Percentiles rank a stretch among this genome's conserved stretches.
phyloP scores from a whole-genome alignment of 2,329 filamentous ascomycete species.

The Diaporthe ilicicola region DNA sequence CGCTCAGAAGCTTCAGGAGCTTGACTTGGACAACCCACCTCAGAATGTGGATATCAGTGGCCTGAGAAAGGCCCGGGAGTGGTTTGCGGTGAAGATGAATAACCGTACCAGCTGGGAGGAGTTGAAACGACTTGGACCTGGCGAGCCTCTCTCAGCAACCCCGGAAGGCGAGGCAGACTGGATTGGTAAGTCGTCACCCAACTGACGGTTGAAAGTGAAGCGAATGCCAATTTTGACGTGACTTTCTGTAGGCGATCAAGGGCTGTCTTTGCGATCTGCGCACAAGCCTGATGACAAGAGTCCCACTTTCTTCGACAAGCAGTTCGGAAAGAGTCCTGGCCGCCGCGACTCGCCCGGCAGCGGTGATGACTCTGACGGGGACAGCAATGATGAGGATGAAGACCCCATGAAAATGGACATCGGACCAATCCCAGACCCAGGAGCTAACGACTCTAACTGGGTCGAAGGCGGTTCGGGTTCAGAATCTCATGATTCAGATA shows the following conservation, averaged over 20 bases:
- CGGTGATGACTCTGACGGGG: not conserved
- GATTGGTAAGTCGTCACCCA: not conserved
- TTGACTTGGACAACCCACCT: constrained; percentile 28
- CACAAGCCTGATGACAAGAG: constrained; percentile 25
- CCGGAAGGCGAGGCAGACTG: constrained; percentile 19
- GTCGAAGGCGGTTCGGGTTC: constrained; percentile 23
- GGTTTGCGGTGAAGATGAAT: constrained; percentile 32
- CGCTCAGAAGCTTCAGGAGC: constrained; percentile 24
- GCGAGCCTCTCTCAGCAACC: constrained; percentile 28
- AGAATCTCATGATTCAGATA: not conserved
- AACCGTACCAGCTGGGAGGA: constrained; percentile 31
- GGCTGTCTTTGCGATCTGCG: constrained; percentile 28
- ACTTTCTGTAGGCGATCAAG: not conserved
- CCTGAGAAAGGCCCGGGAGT: constrained; percentile 27
- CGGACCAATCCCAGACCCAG: constrained; percentile 24
- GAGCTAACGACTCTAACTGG: constrained; percentile 27
- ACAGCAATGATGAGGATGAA: constrained; percentile 21
- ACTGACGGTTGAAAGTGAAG: not conserved
- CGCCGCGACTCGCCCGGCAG: constrained; percentile 3
- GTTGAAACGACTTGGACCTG: constrained; percentile 28
- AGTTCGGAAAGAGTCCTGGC: not conserved
- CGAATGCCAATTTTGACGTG: not conserved
- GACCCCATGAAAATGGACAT: constrained; percentile 31
- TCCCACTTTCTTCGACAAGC: constrained; percentile 21
- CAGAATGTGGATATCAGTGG: constrained; percentile 21